Evolutionary conservation across 176 grass and related monocot species (phyloP).

Genomic region (Phragmites australis): DNA sequence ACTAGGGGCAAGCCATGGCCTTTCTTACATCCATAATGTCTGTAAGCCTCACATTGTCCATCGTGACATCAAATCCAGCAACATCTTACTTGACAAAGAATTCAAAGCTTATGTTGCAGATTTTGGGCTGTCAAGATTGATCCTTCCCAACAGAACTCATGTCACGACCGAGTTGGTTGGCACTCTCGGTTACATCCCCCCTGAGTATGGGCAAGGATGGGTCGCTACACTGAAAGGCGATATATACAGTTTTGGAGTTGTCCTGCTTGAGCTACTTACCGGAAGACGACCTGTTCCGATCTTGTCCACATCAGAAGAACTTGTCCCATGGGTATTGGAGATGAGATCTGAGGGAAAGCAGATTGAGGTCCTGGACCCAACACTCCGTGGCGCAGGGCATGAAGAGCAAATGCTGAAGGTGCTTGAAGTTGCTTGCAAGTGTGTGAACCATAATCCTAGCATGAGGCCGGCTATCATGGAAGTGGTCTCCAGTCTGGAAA

Average conservation of each 20-base stretch:
- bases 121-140: constrained; percentile 72
- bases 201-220: constrained; percentile 69
- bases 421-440: constrained; percentile 52
- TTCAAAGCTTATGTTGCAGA: constrained; percentile 76
- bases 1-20: constrained; percentile 52
- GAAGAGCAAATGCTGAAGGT: constrained; percentile 62
- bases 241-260: constrained; percentile 82
- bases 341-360: constrained; percentile 29
- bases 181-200: constrained; percentile 78
- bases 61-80: constrained; percentile 83
- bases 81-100: constrained; percentile 71
- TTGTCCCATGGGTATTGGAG: constrained; percentile 50
- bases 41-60: constrained; percentile 77
- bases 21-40: constrained; percentile 63
- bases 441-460: constrained; percentile 37
- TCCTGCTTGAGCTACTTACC: constrained; percentile 72
- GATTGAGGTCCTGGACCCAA: constrained; percentile 49
- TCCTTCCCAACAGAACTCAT: constrained; percentile 65
- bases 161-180: constrained; percentile 76
- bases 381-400: constrained; percentile 23
- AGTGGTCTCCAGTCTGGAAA: constrained; percentile 41
- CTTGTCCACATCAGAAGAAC: constrained; percentile 39
- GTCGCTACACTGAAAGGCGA: constrained; percentile 71
- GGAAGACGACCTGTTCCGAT: constrained; percentile 45
- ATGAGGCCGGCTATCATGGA: constrained; percentile 56